Percentiles rank a stretch among this genome's conserved stretches.
Evolutionary conservation across 2,329 filamentous ascomycete species (phyloP).

Genomic region (Pleoardoris graminearum): DNA sequence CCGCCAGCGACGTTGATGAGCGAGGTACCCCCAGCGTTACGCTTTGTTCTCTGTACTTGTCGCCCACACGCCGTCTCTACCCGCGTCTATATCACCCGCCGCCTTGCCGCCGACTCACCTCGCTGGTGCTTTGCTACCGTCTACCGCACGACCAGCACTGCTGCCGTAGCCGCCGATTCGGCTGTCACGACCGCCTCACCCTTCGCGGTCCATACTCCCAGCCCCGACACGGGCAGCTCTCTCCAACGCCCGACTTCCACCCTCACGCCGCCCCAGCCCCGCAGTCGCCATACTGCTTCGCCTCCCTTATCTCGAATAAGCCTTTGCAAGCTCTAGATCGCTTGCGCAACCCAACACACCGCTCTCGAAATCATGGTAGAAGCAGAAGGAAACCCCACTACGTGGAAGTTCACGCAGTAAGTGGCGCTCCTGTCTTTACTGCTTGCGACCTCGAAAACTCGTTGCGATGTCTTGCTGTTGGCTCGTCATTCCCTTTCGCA

Average conservation of each 20-base stretch:
- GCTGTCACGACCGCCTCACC: conserved; percentile 31
- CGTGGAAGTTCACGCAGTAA: conserved; percentile 99
- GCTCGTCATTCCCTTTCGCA: too few relatives aligned
- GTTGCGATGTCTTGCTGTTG: too few relatives aligned
- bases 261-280: conserved; percentile 18
- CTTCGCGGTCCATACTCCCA: conserved; percentile 23
- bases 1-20: not conserved
- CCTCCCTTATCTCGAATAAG: conserved; percentile 12
- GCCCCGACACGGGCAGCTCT: conserved; percentile 38
- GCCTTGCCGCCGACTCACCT: conserved; percentile 24
- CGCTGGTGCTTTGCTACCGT: conserved; percentile 3
- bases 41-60: conserved; percentile 21
- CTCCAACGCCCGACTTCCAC: conserved; percentile 17
- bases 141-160: conserved; percentile 5
- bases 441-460: too few relatives aligned
- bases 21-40: conserved; percentile 3
- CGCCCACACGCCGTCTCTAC: conserved; percentile 25
- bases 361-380: conserved; percentile 79
- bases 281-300: conserved; percentile 13
- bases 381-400: conserved; percentile 89
- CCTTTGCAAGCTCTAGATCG: conserved; percentile 19
- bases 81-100: conserved; percentile 27
- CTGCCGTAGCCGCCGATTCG: conserved; percentile 23
- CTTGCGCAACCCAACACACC: conserved; percentile 17
- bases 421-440: conserved; percentile 48